Evolutionary conservation across 371 early-diverging fungal genomes (phyloP).

Genomic region (Gilbertella persicaria): DNA sequence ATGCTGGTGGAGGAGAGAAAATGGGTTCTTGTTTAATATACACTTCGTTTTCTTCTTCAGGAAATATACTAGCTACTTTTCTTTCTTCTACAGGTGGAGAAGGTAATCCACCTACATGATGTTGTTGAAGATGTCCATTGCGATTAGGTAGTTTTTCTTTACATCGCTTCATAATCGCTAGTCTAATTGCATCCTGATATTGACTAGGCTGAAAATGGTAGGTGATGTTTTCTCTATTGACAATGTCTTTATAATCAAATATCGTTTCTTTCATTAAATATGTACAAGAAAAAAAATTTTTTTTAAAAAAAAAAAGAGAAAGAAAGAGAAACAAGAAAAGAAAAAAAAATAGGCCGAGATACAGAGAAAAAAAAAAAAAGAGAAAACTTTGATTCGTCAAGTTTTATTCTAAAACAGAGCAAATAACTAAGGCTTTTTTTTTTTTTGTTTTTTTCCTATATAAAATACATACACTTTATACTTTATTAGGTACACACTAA

Average conservation of each 20-base stretch:
- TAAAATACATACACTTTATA: no score
- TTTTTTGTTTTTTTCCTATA: constrained; percentile 1
- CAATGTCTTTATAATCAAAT: constrained; percentile 10
- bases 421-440: neutral
- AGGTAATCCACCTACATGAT: constrained; percentile 26
- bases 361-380: constrained; percentile 14
- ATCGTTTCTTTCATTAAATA: constrained; percentile 19
- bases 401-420: no score
- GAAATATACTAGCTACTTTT: neutral
- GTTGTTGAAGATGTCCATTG: neutral
- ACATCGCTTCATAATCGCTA: constrained; percentile 21
- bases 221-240: constrained; percentile 17
- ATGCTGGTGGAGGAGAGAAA: neutral
- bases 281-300: constrained; percentile 4
- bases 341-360: neutral
- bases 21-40: neutral
- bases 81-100: constrained; percentile 35
- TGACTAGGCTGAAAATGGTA: constrained; percentile 19
- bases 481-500: no score
- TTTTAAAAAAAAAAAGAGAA: neutral
- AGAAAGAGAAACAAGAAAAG: neutral
- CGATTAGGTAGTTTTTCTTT: neutral
- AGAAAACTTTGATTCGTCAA: constrained; percentile 26
- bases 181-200: constrained; percentile 14
- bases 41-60: neutral